A percentile compares a stretch with the other conserved stretches of the same genome.
These are phyloP conservation scores for Athelia sp. DNA, from an alignment of 1,284 basidiomycete genomes.

Conservation along the genomic window DNA sequence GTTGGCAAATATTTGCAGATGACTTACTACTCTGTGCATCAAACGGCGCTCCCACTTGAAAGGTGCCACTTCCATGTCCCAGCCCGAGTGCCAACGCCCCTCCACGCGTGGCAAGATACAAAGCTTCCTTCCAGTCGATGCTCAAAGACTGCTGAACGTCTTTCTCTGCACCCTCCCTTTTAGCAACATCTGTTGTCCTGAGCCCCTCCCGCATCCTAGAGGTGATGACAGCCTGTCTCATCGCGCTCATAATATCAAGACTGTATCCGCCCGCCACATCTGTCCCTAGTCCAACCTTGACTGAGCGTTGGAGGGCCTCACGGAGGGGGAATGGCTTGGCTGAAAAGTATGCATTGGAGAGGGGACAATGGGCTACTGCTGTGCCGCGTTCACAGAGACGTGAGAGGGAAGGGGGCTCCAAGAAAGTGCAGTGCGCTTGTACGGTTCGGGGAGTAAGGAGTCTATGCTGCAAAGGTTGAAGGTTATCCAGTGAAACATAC, in stretches of 20 bases:
- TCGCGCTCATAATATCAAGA: conserved; percentile 68
- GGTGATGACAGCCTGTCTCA: conserved; percentile 72
- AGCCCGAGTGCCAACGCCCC: conserved; percentile 67
- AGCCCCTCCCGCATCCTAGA: conserved; percentile 68
- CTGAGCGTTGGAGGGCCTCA: conserved; percentile 59
- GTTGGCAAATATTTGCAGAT: not conserved
- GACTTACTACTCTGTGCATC: conserved; percentile 77
- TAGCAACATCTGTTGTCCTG: conserved; percentile 26
- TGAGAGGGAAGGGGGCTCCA: conserved; percentile 43
- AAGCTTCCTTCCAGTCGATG: conserved; percentile 74
- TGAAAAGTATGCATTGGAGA: conserved; percentile 85
- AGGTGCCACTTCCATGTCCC: conserved; percentile 40
- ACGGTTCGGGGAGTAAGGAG: conserved; percentile 62
- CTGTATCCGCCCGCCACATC: conserved; percentile 84
- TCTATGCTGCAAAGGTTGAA: conserved; percentile 44
- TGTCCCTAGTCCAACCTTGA: conserved; percentile 76
- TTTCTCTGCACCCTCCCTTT: conserved; percentile 3
- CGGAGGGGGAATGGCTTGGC: conserved; percentile 67
- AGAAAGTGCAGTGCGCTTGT: conserved; percentile 84
- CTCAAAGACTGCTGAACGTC: conserved; percentile 25
- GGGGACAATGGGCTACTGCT: conserved; percentile 77
- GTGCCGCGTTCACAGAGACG: conserved; percentile 49
- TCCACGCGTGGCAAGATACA: conserved; percentile 77
- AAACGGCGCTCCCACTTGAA: conserved; percentile 67
- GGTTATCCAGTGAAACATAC: not conserved